phyloP scores from a whole-genome alignment of 2,329 filamentous ascomycete species.

The Aspergillus terreus region DNA sequence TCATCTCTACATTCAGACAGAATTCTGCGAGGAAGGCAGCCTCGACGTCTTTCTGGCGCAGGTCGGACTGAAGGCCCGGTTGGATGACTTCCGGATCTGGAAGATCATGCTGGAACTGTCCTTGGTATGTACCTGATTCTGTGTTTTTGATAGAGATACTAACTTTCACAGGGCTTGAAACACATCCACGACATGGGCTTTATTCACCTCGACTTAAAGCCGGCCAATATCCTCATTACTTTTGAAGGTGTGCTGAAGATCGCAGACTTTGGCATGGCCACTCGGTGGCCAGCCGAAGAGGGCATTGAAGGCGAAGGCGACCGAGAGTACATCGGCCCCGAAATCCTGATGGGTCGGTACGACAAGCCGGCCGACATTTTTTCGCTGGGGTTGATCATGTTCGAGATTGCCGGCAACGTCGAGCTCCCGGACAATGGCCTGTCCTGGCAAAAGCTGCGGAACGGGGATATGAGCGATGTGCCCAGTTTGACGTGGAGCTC shows the following conservation, averaged over 20 bases:
- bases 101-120: conserved; percentile 88
- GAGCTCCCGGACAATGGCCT: conserved; percentile 88
- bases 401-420: conserved; percentile 92
- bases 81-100: conserved; percentile 98
- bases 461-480: conserved; percentile 83
- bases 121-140: conserved; percentile 58
- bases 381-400: conserved; percentile 86
- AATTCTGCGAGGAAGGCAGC: conserved; percentile 93
- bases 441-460: conserved; percentile 84
- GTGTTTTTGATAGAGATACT: neutral
- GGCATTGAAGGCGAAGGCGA: conserved; percentile 89
- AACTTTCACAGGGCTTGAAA: conserved; percentile 65
- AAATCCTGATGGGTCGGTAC: conserved; percentile 80
- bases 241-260: conserved; percentile 65
- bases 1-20: conserved; percentile 93
- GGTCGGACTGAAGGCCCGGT: conserved; percentile 74
- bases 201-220: conserved; percentile 65
- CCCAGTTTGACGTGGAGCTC: conserved; percentile 80
- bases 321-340: conserved; percentile 91
- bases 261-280: conserved; percentile 69
- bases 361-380: conserved; percentile 94
- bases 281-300: conserved; percentile 69
- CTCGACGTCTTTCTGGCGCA: conserved; percentile 80
- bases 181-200: conserved; percentile 88
- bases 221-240: conserved; percentile 63